Percentiles rank a stretch among this genome's conserved stretches.
Conservation (phyloP, 805 yeast genomes). For the Spathaspora girioi region DNA sequence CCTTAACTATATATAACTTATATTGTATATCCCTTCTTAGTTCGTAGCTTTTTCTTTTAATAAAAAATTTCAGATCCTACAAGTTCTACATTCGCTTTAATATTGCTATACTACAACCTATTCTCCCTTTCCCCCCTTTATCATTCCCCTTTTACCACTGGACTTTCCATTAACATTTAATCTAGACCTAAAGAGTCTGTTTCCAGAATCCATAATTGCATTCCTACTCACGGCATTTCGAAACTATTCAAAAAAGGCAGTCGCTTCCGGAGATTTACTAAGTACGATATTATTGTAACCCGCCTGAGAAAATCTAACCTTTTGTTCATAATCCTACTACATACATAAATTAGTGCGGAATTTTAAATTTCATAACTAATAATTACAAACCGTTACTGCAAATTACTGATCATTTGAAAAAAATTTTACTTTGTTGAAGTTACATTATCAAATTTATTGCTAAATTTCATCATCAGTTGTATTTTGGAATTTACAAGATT, state of each 20-base stretch:
- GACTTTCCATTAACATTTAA: too few species aligned
- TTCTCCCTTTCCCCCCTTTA: too few species aligned
- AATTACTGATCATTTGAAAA: too few species aligned
- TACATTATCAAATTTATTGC: background rate
- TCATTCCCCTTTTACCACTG: too few species aligned
- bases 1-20: background rate
- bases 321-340: background rate
- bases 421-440: background rate
- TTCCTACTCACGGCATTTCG: too few species aligned
- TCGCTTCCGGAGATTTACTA: too few species aligned
- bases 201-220: too few species aligned
- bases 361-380: background rate
- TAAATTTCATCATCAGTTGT: background rate
- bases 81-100: background rate
- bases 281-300: background rate
- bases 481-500: background rate
- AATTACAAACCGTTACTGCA: background rate
- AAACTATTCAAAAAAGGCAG: too few species aligned
- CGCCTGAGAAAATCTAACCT: background rate
- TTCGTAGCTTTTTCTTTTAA: background rate
- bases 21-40: background rate
- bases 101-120: too few species aligned
- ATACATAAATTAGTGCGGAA: background rate
- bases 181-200: too few species aligned
- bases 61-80: background rate